Base-by-base conservation (phyloP, 148 eudicot genomes). In the Amaranthus cruentus region DNA sequence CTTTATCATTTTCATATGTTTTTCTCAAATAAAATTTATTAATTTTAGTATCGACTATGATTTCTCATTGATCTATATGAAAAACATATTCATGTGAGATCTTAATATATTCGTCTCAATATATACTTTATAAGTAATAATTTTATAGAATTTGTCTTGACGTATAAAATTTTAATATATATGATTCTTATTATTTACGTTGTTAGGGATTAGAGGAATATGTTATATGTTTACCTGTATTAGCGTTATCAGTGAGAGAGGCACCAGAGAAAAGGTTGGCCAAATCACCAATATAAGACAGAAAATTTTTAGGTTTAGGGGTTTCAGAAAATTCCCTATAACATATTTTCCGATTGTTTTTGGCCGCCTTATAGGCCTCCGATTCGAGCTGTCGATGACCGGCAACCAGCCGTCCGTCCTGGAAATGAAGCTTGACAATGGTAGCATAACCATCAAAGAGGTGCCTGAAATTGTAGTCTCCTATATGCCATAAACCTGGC, bases 371-470 rank as follows among this genome's bases (percentile, higher is more conserved):
- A 7, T 92, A 96, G 0, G 99, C 99, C 4, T 92, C 95, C 4
- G 99, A 92, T 66, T 96, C 92, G 50, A 96, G 75, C 74, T 96
- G 99, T 0, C 97, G 91, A 80, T 96, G 99, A 51, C 82, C 90
- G 80, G 88, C 92, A 2, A 54, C 50, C 6, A 90, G 75, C 47
- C 76, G 75, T 48, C 97, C 97, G 5, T 74, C 75, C 14, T 90
- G 84, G 59, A 96, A 96, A 57, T 81, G 88, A 42, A 96, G 96
- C 53, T 90, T 83, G 73, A 96, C 99, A 2, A 96, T 83, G 77
- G 99, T 96, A 75, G 99, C 93, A 59, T 92, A 96, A 76, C 97
- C 99, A 70, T 96, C 99, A 67, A 96, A 96, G 71, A 96, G 94
- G 83, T 96, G 99, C 59, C 97, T 84, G 82, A 96, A 90, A 66